Percentiles rank a stretch among this genome's conserved stretches.
Evolutionary conservation across 176 grass and related monocot genomes (phyloP).

Genomic region (Raddia guianensis): DNA sequence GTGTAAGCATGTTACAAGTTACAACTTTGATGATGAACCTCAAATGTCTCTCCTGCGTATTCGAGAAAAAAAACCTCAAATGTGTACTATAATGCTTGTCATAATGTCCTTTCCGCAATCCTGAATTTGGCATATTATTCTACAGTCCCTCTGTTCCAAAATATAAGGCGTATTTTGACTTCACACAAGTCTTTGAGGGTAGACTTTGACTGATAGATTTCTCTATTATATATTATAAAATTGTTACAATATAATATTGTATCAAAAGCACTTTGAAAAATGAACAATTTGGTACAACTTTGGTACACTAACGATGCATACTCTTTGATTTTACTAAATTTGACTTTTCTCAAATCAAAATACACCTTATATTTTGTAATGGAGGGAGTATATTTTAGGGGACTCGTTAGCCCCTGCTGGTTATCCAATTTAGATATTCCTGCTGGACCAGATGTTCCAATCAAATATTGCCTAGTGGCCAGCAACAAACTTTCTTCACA

Average conservation of each 20-base stretch:
- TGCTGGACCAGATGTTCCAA: not conserved
- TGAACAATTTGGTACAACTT: too few relatives aligned
- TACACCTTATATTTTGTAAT: not conserved
- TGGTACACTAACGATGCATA: too few relatives aligned
- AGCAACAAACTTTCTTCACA: not conserved
- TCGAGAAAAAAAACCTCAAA: not conserved
- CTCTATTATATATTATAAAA: too few relatives aligned
- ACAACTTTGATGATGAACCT: not conserved
- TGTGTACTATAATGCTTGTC: not conserved
- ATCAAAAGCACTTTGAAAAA: too few relatives aligned
- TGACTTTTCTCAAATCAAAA: too few relatives aligned
- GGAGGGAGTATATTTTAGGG: constrained; percentile 6
- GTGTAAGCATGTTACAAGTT: constrained; percentile 2
- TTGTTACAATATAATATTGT: too few relatives aligned
- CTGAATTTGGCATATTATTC: not conserved
- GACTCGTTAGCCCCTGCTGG: not conserved
- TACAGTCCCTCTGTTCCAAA: too few relatives aligned
- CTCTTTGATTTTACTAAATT: too few relatives aligned
- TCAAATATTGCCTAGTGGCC: not conserved
- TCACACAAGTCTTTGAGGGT: too few relatives aligned
- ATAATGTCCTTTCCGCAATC: not conserved
- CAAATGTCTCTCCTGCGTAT: too few relatives aligned
- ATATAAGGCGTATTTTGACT: too few relatives aligned
- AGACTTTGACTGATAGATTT: too few relatives aligned
- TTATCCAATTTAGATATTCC: not conserved